Evolutionary conservation across 2,329 filamentous ascomycete genomes (phyloP), one percentile per base, ranked within the genome.

Genomic region (Seiridium cupressi): DNA sequence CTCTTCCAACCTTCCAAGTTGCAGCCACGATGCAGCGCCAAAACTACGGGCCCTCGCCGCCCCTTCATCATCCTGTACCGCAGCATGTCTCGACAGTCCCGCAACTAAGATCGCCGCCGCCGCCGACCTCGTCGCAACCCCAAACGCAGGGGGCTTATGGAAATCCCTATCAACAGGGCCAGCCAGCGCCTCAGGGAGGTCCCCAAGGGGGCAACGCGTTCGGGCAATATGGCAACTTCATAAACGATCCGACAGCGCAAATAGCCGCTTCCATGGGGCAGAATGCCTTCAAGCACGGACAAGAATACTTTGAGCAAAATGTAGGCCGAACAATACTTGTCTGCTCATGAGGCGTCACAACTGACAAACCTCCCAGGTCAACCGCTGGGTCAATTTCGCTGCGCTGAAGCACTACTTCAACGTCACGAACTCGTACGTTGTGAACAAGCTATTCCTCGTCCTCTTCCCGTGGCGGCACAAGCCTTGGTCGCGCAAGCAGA

Each of bases 401-500:
- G 92, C 92, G 18, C 84, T 99, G 49, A 99, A 99, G 77, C 95
- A 97, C 79, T 99, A 98, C 84, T 99, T 99, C 81, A 97, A 98
- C 78, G 95, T 99, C 65, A 96, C 93, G 66, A 99, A 99, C 82
- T 91, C 87, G 61, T 99, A 99, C 77, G 95, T 99, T 72, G 83
- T 96, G 72, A 92, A 89, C 78, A 99, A 99, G 78, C 84, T 99
- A 61, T 87, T 90, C 72, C 86, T 99, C 61, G 94, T 99, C 61
- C 88, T 99, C 62, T 97, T 98, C 76, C 95, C 95, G 58, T 99
- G 95, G 94, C 86, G 94, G 68, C 96, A 99, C 77, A 93, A 93
- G 79, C 94, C 94, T 5, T 99, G 95, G 95, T 96, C 92, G 62
- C 90, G 96, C 66, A 93, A 96, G 75, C 92, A 96, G 73, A 82